phyloP scores from a whole-genome alignment of 2,329 filamentous ascomycete species.

The Trichoderma gracile region DNA sequence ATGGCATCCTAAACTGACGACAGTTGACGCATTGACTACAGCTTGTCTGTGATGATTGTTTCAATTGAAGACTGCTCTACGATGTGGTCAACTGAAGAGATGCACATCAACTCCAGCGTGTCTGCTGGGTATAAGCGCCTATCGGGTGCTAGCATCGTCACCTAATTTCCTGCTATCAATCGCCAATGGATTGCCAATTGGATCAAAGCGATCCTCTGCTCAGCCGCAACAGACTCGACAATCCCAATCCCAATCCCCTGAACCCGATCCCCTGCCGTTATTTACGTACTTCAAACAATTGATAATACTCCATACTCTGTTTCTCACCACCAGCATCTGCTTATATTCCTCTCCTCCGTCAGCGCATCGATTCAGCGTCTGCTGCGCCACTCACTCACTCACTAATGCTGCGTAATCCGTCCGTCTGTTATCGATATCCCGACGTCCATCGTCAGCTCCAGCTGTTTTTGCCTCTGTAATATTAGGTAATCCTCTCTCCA shows the following conservation, averaged over 20 bases:
- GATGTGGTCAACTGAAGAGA: too few species aligned
- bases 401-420: slow-evolving; percentile 15
- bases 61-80: neutral
- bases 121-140: too few species aligned
- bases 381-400: slow-evolving; percentile 8
- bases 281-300: too few species aligned
- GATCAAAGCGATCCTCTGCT: too few species aligned
- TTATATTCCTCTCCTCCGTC: neutral
- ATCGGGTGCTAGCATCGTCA: too few species aligned
- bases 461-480: neutral
- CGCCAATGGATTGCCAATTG: too few species aligned
- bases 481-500: slow-evolving; percentile 11
- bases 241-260: too few species aligned
- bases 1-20: neutral
- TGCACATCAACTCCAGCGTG: too few species aligned
- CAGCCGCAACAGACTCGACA: too few species aligned
- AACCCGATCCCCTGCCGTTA: too few species aligned
- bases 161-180: too few species aligned
- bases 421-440: slow-evolving; percentile 20
- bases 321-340: neutral
- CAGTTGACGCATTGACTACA: neutral
- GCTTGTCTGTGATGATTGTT: neutral
- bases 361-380: neutral
- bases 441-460: slow-evolving; percentile 1
- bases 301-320: neutral